Conservation (phyloP, 768 basidiomycete species). For the Mrakia gelida region DNA sequence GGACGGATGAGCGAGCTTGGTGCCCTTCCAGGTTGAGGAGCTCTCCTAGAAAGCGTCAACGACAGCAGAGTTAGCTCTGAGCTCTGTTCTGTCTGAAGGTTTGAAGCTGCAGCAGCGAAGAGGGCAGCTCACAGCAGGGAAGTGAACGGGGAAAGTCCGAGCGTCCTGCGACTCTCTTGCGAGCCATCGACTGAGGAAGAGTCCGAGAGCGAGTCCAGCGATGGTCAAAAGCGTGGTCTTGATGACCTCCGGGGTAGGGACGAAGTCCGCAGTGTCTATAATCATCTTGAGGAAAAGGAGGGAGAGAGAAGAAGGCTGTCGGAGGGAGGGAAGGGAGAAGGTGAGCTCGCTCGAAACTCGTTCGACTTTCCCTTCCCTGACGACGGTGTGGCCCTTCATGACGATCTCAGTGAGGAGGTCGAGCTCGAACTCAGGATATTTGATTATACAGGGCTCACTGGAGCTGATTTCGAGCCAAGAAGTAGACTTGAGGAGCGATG, state of each 20-base stretch:
- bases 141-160: not conserved
- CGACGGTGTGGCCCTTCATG: no score
- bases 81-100: no score
- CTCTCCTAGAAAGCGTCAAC: not conserved
- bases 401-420: no score
- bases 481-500: no score
- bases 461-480: no score
- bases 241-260: not conserved
- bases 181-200: not conserved
- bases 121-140: not conserved
- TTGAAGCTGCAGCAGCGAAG: no score
- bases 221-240: not conserved
- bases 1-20: constrained; percentile 5
- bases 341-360: not conserved
- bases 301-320: not conserved
- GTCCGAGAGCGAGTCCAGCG: not conserved
- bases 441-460: no score
- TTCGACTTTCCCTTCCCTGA: not conserved
- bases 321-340: not conserved
- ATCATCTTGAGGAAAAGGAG: not conserved
- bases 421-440: no score
- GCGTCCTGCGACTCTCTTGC: not conserved
- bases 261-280: not conserved
- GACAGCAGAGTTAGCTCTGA: not conserved
- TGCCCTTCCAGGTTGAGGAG: constrained; percentile 14